Conservation (phyloP, 371 early-diverging fungal genomes). For the Mortierella sp. region DNA sequence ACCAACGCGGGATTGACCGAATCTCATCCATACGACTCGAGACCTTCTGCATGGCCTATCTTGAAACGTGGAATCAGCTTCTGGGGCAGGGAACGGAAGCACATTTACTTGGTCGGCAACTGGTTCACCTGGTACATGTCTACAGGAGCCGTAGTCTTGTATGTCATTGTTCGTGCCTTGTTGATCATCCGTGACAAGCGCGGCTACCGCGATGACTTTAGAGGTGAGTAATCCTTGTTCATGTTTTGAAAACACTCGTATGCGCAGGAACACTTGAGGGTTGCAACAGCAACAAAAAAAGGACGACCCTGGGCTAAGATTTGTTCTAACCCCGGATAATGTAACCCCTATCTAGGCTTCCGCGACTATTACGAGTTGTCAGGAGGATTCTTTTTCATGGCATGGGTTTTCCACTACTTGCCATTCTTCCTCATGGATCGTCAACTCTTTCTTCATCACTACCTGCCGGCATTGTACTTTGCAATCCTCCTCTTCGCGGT, state of each 20-base stretch:
- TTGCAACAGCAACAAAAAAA: too few species aligned
- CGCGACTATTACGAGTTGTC: conserved; percentile 64
- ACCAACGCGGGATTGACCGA: conserved; percentile 89
- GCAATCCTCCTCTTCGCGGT: conserved; percentile 78
- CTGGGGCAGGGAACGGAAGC: conserved; percentile 77
- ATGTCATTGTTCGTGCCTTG: conserved; percentile 43
- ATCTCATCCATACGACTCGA: conserved; percentile 90
- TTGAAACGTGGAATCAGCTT: conserved; percentile 90
- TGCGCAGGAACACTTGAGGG: too few species aligned
- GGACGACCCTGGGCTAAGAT: too few species aligned
- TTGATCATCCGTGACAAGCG: conserved; percentile 76
- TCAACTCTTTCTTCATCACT: conserved; percentile 94
- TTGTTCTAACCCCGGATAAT: too few species aligned
- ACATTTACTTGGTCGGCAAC: conserved; percentile 96
- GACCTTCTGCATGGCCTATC: conserved; percentile 85
- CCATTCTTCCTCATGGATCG: conserved; percentile 95
- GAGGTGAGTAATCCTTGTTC: conserved; percentile 29
- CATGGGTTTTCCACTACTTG: conserved; percentile 88
- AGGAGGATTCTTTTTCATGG: conserved; percentile 82
- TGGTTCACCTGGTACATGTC: conserved; percentile 88
- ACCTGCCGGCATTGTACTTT: conserved; percentile 86
- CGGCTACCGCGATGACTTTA: conserved; percentile 71
- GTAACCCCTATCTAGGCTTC: conserved; percentile 41
- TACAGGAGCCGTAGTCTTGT: conserved; percentile 61
- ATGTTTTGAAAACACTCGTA: too few species aligned